phyloP scores from a whole-genome alignment of 2,329 filamentous ascomycete species.

The Cordyceps farinosa region DNA sequence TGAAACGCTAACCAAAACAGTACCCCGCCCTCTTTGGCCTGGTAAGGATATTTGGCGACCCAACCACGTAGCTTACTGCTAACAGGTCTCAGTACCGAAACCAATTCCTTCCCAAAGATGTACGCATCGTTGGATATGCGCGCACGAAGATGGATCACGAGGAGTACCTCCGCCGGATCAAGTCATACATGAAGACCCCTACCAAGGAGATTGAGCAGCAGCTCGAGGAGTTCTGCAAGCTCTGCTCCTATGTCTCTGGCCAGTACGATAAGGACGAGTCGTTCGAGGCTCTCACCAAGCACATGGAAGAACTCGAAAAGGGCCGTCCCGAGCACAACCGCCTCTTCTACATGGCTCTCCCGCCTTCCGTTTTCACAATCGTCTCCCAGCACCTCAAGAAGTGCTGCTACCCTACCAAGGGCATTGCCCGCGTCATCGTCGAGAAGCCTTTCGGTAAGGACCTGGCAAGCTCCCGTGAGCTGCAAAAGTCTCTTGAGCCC shows the following conservation, averaged over 20 bases:
- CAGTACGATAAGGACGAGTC: constrained; percentile 98
- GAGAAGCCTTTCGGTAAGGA: constrained; percentile 99
- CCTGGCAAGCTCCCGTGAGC: constrained; percentile 84
- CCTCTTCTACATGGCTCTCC: constrained; percentile 98
- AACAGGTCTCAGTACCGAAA: constrained; percentile 75
- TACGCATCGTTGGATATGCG: constrained; percentile 97
- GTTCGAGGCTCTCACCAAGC: constrained; percentile 79
- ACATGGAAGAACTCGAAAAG: constrained; percentile 81
- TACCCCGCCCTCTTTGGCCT: constrained; percentile 97
- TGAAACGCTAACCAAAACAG: constrained; percentile 43
- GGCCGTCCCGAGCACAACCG: constrained; percentile 80
- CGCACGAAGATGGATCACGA: constrained; percentile 98
- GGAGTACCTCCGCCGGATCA: constrained; percentile 90
- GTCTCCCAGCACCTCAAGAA: constrained; percentile 96
- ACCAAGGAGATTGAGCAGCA: constrained; percentile 97
- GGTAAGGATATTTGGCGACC: constrained; percentile 55
- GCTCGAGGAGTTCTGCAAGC: constrained; percentile 79
- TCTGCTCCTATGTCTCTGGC: constrained; percentile 93
- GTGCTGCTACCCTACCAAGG: constrained; percentile 90
- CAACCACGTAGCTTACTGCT: not conserved
- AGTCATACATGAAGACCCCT: constrained; percentile 97
- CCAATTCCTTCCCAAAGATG: constrained; percentile 95
- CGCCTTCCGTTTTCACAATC: constrained; percentile 95
- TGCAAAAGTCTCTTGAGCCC: constrained; percentile 90
- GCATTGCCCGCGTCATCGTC: constrained; percentile 92